These are phyloP conservation scores for Jaltomata sinuosa DNA, from an alignment of 257 asterid genomes.

Conservation along the genomic window DNA sequence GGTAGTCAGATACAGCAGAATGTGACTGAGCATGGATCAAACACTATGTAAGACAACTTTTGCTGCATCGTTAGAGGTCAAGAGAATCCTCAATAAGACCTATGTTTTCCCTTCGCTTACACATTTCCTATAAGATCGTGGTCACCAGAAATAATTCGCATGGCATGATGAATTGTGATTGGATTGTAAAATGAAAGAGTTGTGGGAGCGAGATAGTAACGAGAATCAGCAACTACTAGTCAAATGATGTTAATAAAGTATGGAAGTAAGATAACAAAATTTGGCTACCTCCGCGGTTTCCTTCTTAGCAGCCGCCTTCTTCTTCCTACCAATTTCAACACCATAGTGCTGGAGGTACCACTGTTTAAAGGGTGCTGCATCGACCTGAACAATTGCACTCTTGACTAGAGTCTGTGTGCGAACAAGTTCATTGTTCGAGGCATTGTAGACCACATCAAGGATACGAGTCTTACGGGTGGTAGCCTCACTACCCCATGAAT, in stretches of 20 bases:
- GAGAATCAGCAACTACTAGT: not conserved
- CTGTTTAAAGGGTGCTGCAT: conserved; percentile 40
- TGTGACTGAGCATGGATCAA: not conserved
- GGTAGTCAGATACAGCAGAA: not conserved
- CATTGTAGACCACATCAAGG: conserved; percentile 31
- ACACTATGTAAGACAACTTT: not conserved
- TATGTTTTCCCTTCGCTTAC: not conserved
- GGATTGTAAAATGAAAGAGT: not conserved
- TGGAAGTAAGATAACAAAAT: not conserved
- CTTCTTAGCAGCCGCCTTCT: conserved; percentile 20
- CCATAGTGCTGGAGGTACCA: conserved; percentile 40
- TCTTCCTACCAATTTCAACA: conserved; percentile 30
- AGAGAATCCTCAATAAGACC: not conserved
- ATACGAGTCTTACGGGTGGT: conserved; percentile 34
- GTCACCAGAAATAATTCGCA: not conserved
- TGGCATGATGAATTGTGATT: not conserved
- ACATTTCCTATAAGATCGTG: not conserved
- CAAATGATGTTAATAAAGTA: not conserved
- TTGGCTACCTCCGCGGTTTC: conserved; percentile 26
- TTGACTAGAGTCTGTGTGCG: conserved; percentile 37
- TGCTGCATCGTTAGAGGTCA: not conserved
- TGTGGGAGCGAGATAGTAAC: not conserved
- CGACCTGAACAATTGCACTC: conserved; percentile 37
- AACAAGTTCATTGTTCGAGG: conserved; percentile 44
- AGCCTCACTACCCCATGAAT: conserved; percentile 44